Conservation (phyloP, 768 basidiomycete genomes). For the Rhodosporidiobolus odoratus region DNA sequence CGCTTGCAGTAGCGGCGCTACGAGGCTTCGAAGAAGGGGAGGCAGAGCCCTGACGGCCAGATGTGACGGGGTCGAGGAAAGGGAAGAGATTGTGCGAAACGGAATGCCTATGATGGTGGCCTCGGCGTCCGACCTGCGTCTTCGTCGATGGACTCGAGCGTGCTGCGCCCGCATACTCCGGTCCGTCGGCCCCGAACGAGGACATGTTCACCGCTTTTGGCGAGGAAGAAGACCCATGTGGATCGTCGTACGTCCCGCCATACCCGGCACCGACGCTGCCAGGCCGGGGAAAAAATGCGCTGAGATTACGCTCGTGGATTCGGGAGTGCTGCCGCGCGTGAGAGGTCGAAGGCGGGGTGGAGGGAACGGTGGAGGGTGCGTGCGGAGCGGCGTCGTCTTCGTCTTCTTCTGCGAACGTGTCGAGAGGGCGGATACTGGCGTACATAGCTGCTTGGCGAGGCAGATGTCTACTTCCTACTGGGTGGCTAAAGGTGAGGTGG, state of each 20-base stretch:
- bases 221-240: background rate
- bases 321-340: slow-evolving; percentile 36
- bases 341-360: background rate
- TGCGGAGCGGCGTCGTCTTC: background rate
- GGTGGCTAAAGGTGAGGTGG: background rate
- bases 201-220: slow-evolving; percentile 12
- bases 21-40: background rate
- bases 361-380: background rate
- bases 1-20: background rate
- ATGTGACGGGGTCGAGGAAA: slow-evolving; percentile 25
- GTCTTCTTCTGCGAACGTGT: slow-evolving; percentile 6
- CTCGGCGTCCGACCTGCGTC: slow-evolving; percentile 19
- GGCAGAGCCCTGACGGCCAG: slow-evolving; percentile 5
- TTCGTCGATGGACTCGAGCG: slow-evolving; percentile 4
- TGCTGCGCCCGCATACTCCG: background rate
- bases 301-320: slow-evolving; percentile 42
- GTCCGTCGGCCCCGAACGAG: background rate
- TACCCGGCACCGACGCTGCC: slow-evolving; percentile 31
- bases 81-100: slow-evolving; percentile 41
- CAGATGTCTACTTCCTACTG: background rate
- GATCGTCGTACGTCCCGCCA: slow-evolving; percentile 27
- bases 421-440: background rate
- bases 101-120: slow-evolving; percentile 43
- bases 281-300: slow-evolving; percentile 43
- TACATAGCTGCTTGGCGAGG: background rate